Evolutionary conservation across 441 rosid genomes (phyloP), one percentile per base, ranked within the genome.

Genomic region (Brassica hybrid): DNA sequence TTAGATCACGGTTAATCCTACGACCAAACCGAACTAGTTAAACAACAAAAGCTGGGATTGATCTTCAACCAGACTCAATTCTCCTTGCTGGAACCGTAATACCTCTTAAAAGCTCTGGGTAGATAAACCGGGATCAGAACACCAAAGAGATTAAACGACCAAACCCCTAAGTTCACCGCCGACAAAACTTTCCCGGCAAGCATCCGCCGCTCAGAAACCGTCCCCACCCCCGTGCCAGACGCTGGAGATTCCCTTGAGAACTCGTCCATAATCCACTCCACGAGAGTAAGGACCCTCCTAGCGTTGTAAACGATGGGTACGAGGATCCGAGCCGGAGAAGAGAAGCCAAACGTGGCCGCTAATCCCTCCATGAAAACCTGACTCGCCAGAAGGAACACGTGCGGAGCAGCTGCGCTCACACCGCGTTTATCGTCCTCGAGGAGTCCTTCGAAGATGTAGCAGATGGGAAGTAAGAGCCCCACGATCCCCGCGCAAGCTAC

Each of bases 341-440:
- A 84, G 70, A 95, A 90, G 71, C 79, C 45, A 17, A 69, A 87
- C 0, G 90, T 84, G 43, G 80, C 84, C 6, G 93, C 88, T 32
- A 93, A 69, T 2, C 98, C 99, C 75, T 94, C 99, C 94, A 93
- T 87, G 83, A 90, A 89, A 69, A 91, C 86, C 83, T 54, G 98
- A 71, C 91, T 75, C 0, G 91, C 85, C 0, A 94, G 69, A 13
- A 94, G 92, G 52, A 92, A 94, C 36, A 93, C 81, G 72, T 94
- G 99, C 0, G 97, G 98, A 0, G 92, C 89, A 0, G 97, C 93
- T 2, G 97, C 92, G 32, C 82, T 80, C 14, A 90, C 83, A 2
- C 93, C 96, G 23, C 77, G 85, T 79, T 83, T 85, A 61, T 94
- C 93, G 18, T 90, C 94, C 64, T 85, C 92, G 4, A 85, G 54